Base-by-base conservation (phyloP, 1,284 basidiomycete genomes). In the Boletus sp. region DNA sequence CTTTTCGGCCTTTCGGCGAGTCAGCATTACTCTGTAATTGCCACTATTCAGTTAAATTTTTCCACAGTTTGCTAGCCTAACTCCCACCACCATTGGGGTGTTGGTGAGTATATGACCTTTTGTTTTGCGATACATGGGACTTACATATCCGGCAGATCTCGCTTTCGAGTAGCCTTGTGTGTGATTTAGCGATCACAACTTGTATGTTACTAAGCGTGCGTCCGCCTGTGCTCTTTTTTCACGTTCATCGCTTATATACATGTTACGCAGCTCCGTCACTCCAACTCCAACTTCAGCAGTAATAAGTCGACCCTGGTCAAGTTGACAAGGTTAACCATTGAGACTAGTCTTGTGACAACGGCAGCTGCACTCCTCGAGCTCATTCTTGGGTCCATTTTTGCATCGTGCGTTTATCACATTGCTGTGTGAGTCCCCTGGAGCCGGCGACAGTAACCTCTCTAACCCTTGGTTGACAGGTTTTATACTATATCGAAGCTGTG, bases 401-500 rank as follows among this genome's bases (percentile, higher is more conserved):
- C 11, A 2, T 5, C 47, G 2, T 25, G 31, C 0, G 6, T 54
- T 5, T 65, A 60, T 56, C 70, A 71, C 23, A 1, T 64, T 6
- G 70, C 72, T 0, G 47, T 71, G 69, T 74, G 53, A 58, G 68
- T 62, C 23, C 50, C 13, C 4, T 3, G 5, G 0, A 21, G 6
- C n/a, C 13, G 7, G 2, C 27, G 2, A 16, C 6, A 27, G 6
- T 16, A 4, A 30, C 6, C 6, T 13, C n/a, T 13, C 56, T 55
- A 31, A 60, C 6, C 5, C 23, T 14, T 16, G 43, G 11, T 16
- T n/a, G n/a, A n/a, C 7, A 46, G 43, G 11, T 46, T 71, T 54
- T 74, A 55, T 47, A 50, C 46, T 13, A 48, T 64, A 53, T 71
- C 72, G 8, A 71, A 74, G 38, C 66, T 72, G 71, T 72, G 19